A percentile compares a stretch with the other conserved stretches of the same genome.
Conservation (phyloP, 768 basidiomycete genomes). For the Mrakia gelida region DNA sequence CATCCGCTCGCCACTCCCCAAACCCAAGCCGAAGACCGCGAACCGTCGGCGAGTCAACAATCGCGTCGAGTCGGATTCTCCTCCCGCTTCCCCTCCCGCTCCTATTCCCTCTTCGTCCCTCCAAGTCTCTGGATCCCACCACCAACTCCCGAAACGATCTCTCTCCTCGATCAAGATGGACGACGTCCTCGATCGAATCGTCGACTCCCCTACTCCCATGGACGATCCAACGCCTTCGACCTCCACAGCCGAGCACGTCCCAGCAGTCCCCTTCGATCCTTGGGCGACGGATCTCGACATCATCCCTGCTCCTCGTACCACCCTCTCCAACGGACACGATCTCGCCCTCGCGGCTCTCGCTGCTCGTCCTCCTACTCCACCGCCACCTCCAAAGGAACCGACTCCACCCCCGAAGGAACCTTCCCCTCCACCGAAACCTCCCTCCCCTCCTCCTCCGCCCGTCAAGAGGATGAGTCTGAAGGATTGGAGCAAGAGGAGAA, state of each 20-base stretch:
- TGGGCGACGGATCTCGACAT: constrained; percentile 1
- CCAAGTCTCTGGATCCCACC: not conserved
- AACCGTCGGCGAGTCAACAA: constrained; percentile 23
- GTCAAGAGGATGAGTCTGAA: constrained; percentile 30
- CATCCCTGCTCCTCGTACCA: not conserved
- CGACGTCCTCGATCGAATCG: not conserved
- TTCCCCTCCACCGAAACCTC: constrained; percentile 27
- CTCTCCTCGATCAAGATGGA: not conserved
- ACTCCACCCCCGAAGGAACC: constrained; percentile 15
- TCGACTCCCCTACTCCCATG: not conserved
- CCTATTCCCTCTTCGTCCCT: not conserved
- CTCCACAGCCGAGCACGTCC: not conserved
- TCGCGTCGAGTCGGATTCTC: constrained; percentile 30
- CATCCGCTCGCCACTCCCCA: not conserved
- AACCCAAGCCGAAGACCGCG: not conserved
- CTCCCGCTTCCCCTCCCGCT: constrained; percentile 17
- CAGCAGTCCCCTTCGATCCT: not conserved
- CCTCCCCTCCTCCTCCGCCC: constrained; percentile 13
- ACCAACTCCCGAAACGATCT: not conserved
- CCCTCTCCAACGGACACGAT: not conserved
- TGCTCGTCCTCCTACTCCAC: not conserved
- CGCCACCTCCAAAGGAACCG: constrained; percentile 6
- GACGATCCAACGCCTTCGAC: not conserved
- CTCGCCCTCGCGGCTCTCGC: not conserved
- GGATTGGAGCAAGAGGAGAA: constrained; percentile 30